A percentile compares a stretch with the other conserved stretches of the same genome.
These are phyloP conservation scores for Syzygium grande DNA, from an alignment of 345 rosid species.

Conservation along the genomic window DNA sequence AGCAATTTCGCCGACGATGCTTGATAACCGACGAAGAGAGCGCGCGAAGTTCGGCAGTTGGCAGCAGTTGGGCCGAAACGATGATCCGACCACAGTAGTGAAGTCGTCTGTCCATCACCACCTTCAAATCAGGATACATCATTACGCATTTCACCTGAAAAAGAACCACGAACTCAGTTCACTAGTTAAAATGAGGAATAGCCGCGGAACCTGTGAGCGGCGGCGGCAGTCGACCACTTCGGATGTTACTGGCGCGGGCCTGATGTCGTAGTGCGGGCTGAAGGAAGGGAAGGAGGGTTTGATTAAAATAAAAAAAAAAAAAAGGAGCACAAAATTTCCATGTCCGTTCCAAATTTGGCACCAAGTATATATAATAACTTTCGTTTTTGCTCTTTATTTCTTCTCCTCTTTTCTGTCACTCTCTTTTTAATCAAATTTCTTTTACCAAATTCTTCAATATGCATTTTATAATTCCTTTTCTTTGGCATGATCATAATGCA, in stretches of 20 bases:
- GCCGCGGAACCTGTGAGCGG: not conserved
- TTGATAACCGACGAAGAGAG: not conserved
- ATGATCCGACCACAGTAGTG: constrained; percentile 7
- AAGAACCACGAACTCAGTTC: not conserved
- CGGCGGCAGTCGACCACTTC: not conserved
- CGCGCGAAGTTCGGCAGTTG: not conserved
- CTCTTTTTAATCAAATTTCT: not conserved
- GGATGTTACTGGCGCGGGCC: not conserved
- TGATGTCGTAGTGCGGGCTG: accelerated
- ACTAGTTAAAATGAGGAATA: accelerated
- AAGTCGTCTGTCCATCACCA: constrained; percentile 20
- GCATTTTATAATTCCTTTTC: not conserved
- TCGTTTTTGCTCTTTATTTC: not conserved
- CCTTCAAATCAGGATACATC: constrained; percentile 5
- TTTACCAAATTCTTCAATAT: not conserved
- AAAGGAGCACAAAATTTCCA: no score
- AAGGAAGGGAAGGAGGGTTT: not conserved
- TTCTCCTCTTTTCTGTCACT: not conserved
- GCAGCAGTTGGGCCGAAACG: not conserved
- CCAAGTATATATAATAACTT: not conserved
- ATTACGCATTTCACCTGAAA: not conserved
- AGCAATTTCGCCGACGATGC: not conserved
- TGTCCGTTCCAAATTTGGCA: not conserved
- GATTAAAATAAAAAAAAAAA: no score
- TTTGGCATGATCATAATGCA: not conserved